A percentile compares a stretch with the other conserved stretches of the same genome.
phyloP scores from a whole-genome alignment of 1,139 yeast species.

The Saccharomyces hybrid region DNA sequence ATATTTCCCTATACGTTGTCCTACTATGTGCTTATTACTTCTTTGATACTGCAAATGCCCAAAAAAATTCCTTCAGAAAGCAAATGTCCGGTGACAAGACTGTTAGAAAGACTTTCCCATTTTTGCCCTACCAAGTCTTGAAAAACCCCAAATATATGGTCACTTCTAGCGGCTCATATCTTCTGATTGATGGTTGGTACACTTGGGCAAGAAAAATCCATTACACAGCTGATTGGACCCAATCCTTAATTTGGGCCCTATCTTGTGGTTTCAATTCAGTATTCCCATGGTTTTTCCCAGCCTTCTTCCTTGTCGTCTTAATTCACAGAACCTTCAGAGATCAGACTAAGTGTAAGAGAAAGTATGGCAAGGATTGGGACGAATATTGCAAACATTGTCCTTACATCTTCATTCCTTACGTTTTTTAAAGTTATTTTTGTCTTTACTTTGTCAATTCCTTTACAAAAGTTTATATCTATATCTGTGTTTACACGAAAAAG shows the following conservation, averaged over 20 bases:
- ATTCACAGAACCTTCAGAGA: constrained; percentile 86
- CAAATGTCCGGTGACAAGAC: constrained; percentile 69
- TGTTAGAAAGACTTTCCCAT: constrained; percentile 85
- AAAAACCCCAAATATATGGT: constrained; percentile 76
- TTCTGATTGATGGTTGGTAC: constrained; percentile 92
- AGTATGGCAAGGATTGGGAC: constrained; percentile 93
- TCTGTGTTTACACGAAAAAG: background rate
- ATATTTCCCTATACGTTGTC: constrained; percentile 46
- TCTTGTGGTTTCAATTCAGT: constrained; percentile 82
- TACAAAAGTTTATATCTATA: background rate
- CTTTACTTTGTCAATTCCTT: background rate
- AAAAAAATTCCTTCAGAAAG: constrained; percentile 89
- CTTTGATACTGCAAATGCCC: constrained; percentile 92
- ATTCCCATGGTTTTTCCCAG: constrained; percentile 94
- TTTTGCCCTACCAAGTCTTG: constrained; percentile 74
- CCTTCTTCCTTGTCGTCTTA: constrained; percentile 78
- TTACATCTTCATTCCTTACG: constrained; percentile 81
- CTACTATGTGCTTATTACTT: constrained; percentile 73
- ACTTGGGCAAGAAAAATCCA: constrained; percentile 86
- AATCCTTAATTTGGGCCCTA: constrained; percentile 85
- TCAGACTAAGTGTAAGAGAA: constrained; percentile 68
- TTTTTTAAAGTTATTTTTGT: constrained; percentile 39
- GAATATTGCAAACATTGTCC: constrained; percentile 83
- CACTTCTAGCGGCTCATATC: constrained; percentile 74
- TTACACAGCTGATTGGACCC: constrained; percentile 90